Base-by-base conservation (phyloP, 257 asterid species). In the Penstemon davidsonii region DNA sequence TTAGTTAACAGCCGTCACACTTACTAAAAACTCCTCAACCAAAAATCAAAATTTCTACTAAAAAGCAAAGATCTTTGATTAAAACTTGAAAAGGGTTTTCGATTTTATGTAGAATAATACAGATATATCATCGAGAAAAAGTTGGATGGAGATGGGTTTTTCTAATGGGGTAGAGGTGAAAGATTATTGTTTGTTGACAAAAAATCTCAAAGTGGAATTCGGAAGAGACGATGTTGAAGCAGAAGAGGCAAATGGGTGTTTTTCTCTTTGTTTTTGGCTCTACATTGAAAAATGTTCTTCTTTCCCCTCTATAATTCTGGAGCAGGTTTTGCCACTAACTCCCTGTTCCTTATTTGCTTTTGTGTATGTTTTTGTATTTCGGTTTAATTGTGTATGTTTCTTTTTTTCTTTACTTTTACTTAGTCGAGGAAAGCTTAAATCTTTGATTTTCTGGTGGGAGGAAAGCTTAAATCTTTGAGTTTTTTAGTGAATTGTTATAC, bases 1-100 rank as follows among this genome's bases (percentile, higher is more conserved):
- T 87, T 75, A 81, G 69, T 71, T 85, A 85, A 84, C 90, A 87
- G 95, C 92, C 96, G 95, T 83, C 91, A 70, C 77, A 33, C 67
- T 66, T 67, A 56, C 41, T 71, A 75, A 54, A 70, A 59, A 65
- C 83, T 47, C 79, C 41, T 19, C 72, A 62, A 73, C 79, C 75
- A 55, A 13, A 76, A 8, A 62, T 25, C 33, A 25, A 25, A 25
- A 25, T 25, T 25, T 25, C 33, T 25, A 1, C 33, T 25, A 2
- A 68, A 33, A 54, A 25, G n/a, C 60, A 15, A 63, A 47, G 37
- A 39, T 25, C 33, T 25, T 25, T 25, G 33, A 25, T 25, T 25
- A 25, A 25, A 25, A 25, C 33, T 25, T 25, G 47, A 57, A 53
- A 68, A 59, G 79, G 71, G 71, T 60, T 64, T 33, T 64, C 7